These are phyloP conservation scores for Tephrocybe rancida DNA, from an alignment of 768 basidiomycete species.

Conservation along the genomic window DNA sequence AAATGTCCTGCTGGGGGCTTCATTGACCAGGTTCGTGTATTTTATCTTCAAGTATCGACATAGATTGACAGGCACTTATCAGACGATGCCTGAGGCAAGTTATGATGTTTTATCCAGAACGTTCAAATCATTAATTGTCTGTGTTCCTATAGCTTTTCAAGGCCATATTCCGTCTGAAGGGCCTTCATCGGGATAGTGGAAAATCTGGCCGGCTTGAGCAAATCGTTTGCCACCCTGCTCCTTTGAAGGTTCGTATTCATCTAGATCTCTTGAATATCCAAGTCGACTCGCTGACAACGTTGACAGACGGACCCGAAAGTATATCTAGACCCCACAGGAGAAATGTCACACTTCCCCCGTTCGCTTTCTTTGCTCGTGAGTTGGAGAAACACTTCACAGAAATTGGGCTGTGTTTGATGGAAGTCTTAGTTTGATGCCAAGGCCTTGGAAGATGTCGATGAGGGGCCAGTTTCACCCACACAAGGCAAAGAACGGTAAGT, in stretches of 20 bases:
- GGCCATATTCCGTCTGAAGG: constrained; percentile 17
- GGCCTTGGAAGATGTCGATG: background rate
- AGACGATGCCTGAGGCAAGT: constrained; percentile 26
- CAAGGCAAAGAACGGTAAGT: background rate
- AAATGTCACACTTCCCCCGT: constrained; percentile 12
- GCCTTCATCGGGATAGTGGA: constrained; percentile 11
- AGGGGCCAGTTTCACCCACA: background rate
- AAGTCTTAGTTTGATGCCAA: constrained; percentile 12
- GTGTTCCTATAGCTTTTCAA: constrained; percentile 14
- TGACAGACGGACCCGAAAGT: constrained; percentile 16
- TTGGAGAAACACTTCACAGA: background rate
- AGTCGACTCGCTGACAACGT: background rate
- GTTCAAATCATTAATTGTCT: background rate
- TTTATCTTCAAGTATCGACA: background rate
- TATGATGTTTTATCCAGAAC: no score
- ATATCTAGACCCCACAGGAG: constrained; percentile 12
- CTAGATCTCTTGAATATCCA: background rate
- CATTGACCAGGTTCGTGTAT: constrained; percentile 20
- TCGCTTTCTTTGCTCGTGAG: constrained; percentile 16
- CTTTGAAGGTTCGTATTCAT: constrained; percentile 5
- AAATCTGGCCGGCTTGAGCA: constrained; percentile 14
- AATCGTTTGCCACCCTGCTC: constrained; percentile 9
- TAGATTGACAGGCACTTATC: background rate
- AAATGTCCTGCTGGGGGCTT: constrained; percentile 25
- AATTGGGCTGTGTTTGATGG: background rate